A percentile compares a stretch with the other conserved stretches of the same genome.
Conservation (phyloP, 164 flowering plant genomes). For the Litsea cubeba region DNA sequence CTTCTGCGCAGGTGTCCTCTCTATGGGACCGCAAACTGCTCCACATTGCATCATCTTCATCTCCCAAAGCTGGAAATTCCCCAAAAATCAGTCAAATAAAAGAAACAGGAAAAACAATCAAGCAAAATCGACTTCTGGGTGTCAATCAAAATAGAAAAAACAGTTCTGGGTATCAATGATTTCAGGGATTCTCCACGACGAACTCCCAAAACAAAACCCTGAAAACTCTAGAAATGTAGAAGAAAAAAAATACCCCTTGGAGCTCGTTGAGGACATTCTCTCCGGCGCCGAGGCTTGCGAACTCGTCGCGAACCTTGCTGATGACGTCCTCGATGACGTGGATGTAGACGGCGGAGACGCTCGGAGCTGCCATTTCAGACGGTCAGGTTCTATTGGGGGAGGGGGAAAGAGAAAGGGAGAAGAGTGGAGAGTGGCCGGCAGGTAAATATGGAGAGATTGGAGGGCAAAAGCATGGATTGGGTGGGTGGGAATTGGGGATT, state of each 20-base stretch:
- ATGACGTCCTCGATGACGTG: conserved; percentile 87
- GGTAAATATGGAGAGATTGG: conserved; percentile 4
- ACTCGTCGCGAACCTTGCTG: conserved; percentile 84
- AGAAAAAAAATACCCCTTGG: conserved; percentile 52
- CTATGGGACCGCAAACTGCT: conserved; percentile 57
- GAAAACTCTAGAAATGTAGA: conserved; percentile 14
- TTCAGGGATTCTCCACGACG: not conserved
- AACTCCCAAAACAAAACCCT: not conserved
- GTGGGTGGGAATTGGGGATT: not conserved
- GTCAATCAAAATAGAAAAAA: not conserved
- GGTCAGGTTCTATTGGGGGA: not conserved
- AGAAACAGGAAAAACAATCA: not conserved
- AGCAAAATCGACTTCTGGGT: not conserved
- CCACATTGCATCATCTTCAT: conserved; percentile 89
- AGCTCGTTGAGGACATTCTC: conserved; percentile 71
- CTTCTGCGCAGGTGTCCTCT: conserved; percentile 46
- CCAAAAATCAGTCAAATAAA: not conserved
- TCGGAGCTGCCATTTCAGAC: conserved; percentile 42
- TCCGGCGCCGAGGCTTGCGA: conserved; percentile 67
- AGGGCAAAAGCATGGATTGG: conserved; percentile 3
- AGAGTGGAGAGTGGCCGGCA: not conserved
- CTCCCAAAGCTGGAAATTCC: conserved; percentile 70
- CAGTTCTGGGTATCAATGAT: not conserved
- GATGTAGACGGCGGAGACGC: conserved; percentile 63
- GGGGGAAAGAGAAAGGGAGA: not conserved